Evolutionary conservation across 371 early-diverging fungal species (phyloP).

Genomic region (Lichtheimia hyalospora): DNA sequence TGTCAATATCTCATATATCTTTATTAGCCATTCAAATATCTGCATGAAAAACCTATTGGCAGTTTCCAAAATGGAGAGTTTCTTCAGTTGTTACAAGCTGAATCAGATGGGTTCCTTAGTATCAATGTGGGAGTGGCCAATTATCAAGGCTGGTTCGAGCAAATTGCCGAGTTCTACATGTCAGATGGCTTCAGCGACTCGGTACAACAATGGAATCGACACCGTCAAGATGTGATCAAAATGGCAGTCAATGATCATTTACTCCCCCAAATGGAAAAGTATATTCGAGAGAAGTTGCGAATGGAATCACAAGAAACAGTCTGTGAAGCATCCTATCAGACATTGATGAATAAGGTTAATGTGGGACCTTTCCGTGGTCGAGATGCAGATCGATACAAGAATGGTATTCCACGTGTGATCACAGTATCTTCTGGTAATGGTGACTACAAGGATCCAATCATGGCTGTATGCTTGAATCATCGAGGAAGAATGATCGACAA

Average conservation of each 20-base stretch:
- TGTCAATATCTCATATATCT: not conserved
- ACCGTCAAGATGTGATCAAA: slow-evolving; percentile 69
- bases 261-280: slow-evolving; percentile 73
- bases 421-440: slow-evolving; percentile 87
- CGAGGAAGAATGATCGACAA: slow-evolving; percentile 73
- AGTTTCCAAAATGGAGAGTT: slow-evolving; percentile 77
- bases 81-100: slow-evolving; percentile 77
- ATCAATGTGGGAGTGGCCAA: slow-evolving; percentile 65
- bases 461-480: slow-evolving; percentile 77
- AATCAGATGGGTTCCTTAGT: slow-evolving; percentile 71
- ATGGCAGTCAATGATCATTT: slow-evolving; percentile 65
- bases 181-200: slow-evolving; percentile 62
- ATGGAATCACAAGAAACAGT: slow-evolving; percentile 73
- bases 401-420: slow-evolving; percentile 74
- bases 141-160: slow-evolving; percentile 57
- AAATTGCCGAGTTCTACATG: slow-evolving; percentile 61
- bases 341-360: slow-evolving; percentile 75
- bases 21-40: slow-evolving; percentile 78
- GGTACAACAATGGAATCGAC: slow-evolving; percentile 78
- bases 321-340: slow-evolving; percentile 61
- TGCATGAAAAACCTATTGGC: slow-evolving; percentile 74
- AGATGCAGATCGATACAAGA: slow-evolving; percentile 42
- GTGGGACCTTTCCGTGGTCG: slow-evolving; percentile 66
- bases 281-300: slow-evolving; percentile 73
- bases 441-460: slow-evolving; percentile 64